Evolutionary conservation across 1,139 yeast genomes (phyloP).

Genomic region (Meyerozyma guilliermondii): DNA sequence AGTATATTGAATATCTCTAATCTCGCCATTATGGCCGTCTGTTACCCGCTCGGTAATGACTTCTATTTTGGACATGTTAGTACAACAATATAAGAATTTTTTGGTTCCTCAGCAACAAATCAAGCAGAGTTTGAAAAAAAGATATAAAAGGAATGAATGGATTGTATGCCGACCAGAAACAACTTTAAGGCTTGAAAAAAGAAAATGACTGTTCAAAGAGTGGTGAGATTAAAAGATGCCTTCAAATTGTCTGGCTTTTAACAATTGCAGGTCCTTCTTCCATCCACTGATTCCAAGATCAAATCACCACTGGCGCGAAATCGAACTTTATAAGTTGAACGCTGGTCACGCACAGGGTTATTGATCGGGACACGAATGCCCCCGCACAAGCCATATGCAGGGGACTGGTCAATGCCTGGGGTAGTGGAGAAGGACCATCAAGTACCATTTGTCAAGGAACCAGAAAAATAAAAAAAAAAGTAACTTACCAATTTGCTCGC

Average conservation of each 20-base stretch:
- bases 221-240: neutral
- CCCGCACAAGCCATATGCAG: slow-evolving; percentile 1
- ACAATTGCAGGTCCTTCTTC: neutral
- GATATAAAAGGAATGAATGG: slow-evolving; percentile 4
- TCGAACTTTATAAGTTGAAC: slow-evolving; percentile 1
- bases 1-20: slow-evolving; percentile 58
- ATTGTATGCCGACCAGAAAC: neutral
- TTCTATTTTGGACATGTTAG: slow-evolving; percentile 51
- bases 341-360: slow-evolving; percentile 1
- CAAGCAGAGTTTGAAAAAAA: slow-evolving; percentile 1
- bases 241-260: neutral
- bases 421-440: neutral
- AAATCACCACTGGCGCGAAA: neutral
- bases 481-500: slow-evolving; percentile 35
- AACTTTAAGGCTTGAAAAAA: neutral
- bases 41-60: slow-evolving; percentile 66
- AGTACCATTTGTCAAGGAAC: neutral
- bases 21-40: slow-evolving; percentile 69
- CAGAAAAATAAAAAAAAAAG: slow-evolving; percentile 9
- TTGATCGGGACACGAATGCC: neutral
- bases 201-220: neutral
- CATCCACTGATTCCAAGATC: neutral
- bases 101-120: neutral
- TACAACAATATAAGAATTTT: slow-evolving; percentile 10
- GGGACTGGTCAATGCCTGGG: neutral